Evolutionary conservation across 2,329 filamentous ascomycete species (phyloP), one percentile per base, ranked within the genome.

Genomic region (Moelleriella libera): DNA sequence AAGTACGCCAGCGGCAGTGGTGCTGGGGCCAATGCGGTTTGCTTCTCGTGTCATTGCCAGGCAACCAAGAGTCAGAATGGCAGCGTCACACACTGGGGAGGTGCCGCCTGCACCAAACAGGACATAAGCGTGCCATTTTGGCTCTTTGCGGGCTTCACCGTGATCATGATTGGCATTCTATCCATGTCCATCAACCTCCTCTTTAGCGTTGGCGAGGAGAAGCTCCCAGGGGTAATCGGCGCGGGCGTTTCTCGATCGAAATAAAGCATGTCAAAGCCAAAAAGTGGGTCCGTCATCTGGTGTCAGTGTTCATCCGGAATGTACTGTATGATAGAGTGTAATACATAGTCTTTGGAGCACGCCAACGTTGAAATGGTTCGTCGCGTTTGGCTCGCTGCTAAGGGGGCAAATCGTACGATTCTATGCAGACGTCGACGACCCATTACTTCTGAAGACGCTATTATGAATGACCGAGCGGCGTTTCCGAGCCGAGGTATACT

Each of bases 191-290:
- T 97, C 55, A 80, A 82, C 5, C 70, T 94, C 72, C 65, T 98
- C 47, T 92, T 83, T 65, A 82, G 71, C 52, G 85, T 97, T 58
- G 92, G 90, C 34, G 78, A 85, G 62, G 82, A 94, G 69, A 84
- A 88, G 66, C 71, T 97, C 53, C 92, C 92, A 0, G 88, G 88
- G 56, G 90, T 98, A 7, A 89, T 98, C 63, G 88, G 88, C n/a
- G 92, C 92, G 44, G 92, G 92, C 53, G 90, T 98, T 39, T 85
- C 83, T 53, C 78, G 80, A 49, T 74, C 81, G 34, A 88, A 82
- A 65, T 78, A 59, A 47, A 45, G 41, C 45, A 29, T 44, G 12
- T 39, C 14, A 37, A 21, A 30, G 10, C 5, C 11, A 8, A 34
- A 12, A 41, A 42, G 31, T 44, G 32, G 34, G 34, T 9, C 8